phyloP scores from a whole-genome alignment of 306 rosid species.

The Styphnolobium japonicum region DNA sequence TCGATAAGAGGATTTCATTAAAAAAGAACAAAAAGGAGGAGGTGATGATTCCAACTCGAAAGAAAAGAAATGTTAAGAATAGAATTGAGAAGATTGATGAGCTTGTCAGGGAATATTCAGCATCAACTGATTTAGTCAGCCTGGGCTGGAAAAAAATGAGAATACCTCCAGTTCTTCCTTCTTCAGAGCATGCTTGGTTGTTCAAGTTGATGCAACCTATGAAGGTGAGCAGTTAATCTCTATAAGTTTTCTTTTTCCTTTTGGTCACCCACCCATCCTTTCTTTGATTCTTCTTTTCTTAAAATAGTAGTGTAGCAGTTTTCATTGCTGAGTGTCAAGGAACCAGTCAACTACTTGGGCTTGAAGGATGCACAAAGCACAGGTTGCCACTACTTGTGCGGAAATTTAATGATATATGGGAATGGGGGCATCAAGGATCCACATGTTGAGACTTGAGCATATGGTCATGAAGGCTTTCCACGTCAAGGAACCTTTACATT shows the following conservation, averaged over 20 bases:
- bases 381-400: neutral
- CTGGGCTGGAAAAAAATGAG: conserved; percentile 90
- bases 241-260: neutral
- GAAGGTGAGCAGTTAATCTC: conserved; percentile 57
- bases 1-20: conserved; percentile 69
- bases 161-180: conserved; percentile 87
- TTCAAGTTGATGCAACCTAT: conserved; percentile 88
- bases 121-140: conserved; percentile 63
- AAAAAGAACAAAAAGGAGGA: conserved; percentile 43
- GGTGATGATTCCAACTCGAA: conserved; percentile 31
- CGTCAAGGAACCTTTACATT: neutral
- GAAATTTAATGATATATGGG: neutral
- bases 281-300: neutral
- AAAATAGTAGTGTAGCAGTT: neutral
- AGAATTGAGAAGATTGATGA: conserved; percentile 54
- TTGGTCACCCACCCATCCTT: neutral
- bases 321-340: neutral
- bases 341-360: neutral
- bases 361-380: neutral
- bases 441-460: neutral
- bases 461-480: neutral
- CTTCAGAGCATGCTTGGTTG: conserved; percentile 85
- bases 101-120: conserved; percentile 74
- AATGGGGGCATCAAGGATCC: neutral
- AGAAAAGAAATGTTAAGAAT: conserved; percentile 38